These are phyloP conservation scores for Auriscalpium orientale DNA, from an alignment of 768 basidiomycete genomes.

Conservation along the genomic window DNA sequence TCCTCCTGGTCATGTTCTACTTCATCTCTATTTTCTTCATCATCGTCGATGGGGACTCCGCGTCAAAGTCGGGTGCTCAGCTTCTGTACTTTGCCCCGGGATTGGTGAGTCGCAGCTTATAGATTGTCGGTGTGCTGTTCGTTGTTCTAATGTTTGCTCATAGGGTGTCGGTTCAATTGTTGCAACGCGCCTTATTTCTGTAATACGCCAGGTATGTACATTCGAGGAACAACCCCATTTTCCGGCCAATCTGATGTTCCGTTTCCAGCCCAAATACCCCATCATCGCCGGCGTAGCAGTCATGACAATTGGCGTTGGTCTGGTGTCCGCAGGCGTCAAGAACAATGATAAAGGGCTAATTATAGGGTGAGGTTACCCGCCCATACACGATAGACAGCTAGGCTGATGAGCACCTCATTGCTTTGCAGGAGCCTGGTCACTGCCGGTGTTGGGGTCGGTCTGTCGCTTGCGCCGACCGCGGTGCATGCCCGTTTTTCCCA, in stretches of 20 bases:
- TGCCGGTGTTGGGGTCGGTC: constrained; percentile 36
- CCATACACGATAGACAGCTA: not conserved
- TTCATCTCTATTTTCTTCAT: constrained; percentile 46
- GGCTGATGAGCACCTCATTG: not conserved
- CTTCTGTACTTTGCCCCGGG: constrained; percentile 48
- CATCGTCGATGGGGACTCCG: constrained; percentile 33
- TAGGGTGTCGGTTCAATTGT: constrained; percentile 33
- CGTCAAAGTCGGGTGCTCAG: constrained; percentile 37
- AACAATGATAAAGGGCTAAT: constrained; percentile 26
- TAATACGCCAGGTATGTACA: constrained; percentile 28
- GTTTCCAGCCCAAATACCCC: constrained; percentile 29
- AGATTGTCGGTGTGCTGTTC: not conserved
- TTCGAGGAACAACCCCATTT: not conserved
- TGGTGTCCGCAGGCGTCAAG: constrained; percentile 36
- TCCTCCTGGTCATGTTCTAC: constrained; percentile 47
- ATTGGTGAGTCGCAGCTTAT: constrained; percentile 24
- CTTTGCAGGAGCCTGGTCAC: constrained; percentile 35
- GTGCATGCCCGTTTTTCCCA: constrained; percentile 40
- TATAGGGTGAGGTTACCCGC: constrained; percentile 25
- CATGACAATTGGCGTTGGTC: constrained; percentile 33
- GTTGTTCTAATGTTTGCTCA: not conserved
- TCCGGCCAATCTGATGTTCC: not conserved
- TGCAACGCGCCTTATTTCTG: constrained; percentile 28
- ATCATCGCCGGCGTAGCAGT: constrained; percentile 32
- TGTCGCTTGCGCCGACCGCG: constrained; percentile 30